A percentile compares a stretch with the other conserved stretches of the same genome.
Evolutionary conservation across 768 basidiomycete species (phyloP).

Genomic region (Russula earlei): DNA sequence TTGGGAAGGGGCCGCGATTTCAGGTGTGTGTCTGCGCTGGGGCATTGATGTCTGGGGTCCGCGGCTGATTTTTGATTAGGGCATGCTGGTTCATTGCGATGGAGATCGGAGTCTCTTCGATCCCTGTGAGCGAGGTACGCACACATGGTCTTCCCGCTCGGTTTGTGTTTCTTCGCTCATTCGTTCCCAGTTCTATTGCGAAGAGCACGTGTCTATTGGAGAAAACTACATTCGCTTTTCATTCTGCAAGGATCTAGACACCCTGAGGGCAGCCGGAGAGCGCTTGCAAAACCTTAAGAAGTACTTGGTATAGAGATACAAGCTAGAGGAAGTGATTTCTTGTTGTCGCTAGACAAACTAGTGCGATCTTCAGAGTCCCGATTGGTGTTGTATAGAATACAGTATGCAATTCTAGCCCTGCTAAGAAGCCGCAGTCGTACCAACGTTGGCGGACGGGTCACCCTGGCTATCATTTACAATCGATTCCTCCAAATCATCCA

Average conservation of each 20-base stretch:
- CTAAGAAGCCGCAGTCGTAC: background rate
- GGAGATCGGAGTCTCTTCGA: constrained; percentile 84
- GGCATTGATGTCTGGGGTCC: constrained; percentile 12
- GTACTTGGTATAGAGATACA: constrained; percentile 34
- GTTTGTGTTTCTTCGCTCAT: background rate
- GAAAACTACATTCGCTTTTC: constrained; percentile 85
- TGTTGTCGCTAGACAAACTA: background rate
- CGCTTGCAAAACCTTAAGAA: constrained; percentile 68
- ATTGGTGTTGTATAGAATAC: background rate
- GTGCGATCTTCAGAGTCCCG: background rate
- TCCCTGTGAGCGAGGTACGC: constrained; percentile 86
- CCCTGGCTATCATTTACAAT: background rate
- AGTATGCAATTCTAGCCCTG: background rate
- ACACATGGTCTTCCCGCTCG: constrained; percentile 20
- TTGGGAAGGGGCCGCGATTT: constrained; percentile 82
- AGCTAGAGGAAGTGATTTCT: background rate
- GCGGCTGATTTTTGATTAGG: constrained; percentile 31
- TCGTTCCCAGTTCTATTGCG: constrained; percentile 72
- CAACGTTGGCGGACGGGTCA: constrained; percentile 4
- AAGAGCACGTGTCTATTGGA: constrained; percentile 76
- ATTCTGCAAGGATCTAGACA: constrained; percentile 92
- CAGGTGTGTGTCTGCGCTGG: constrained; percentile 36
- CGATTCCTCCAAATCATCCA: constrained; percentile 40
- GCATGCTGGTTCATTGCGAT: constrained; percentile 94
- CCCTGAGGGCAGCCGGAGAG: constrained; percentile 71